Base-by-base conservation (phyloP, 805 yeast genomes). In the Candida sonorensis region DNA sequence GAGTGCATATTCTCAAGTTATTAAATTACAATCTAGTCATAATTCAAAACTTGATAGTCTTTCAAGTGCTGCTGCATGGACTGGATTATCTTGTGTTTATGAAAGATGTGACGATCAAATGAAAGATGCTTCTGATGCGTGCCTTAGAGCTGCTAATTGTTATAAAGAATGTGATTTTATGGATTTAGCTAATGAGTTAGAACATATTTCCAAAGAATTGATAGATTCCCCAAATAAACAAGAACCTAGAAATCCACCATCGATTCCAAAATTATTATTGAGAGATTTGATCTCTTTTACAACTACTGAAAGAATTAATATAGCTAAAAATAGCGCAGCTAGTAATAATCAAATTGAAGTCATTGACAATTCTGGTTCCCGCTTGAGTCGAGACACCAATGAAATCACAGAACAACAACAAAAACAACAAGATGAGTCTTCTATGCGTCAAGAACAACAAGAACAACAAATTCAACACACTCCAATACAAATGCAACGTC, bases 1-100 rank as follows among this genome's bases (percentile, higher is more conserved):
- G 31, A 75, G 78, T 5, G 83, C 84, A 2, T 78, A 74, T 46
- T 70, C 81, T 0, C 81, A 77, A 48, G 83, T 81, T 2, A 65
- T 77, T 13, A 59, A 75, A 28, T 49, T 75, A 9, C 69, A 68
- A 41, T 57, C 61, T 26, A 72, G 69, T 30, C 74, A 68, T 28
- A 62, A 62, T 9, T 58, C 66, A 7, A 60, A 61, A 1, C 26
- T 33, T 10, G 38, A 33, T 30, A 32, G 53, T 7, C 29, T 53
- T 16, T 53, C 61, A 4, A 61, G 69, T 5, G 81, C 77, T 2
- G 61, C 74, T 10, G 80, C 81, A 1, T 76, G 82, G 82, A 79
- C 75, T 44, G 81, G 81, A 1, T 50, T 76, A 26, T 62, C 72
- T 23, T 71, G 77, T 50, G 81, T 75, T 7, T 75, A 76, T 46